Evolutionary conservation across 129 eudicot genomes (phyloP).

Genomic region (Centrapalus pauciflorus): DNA sequence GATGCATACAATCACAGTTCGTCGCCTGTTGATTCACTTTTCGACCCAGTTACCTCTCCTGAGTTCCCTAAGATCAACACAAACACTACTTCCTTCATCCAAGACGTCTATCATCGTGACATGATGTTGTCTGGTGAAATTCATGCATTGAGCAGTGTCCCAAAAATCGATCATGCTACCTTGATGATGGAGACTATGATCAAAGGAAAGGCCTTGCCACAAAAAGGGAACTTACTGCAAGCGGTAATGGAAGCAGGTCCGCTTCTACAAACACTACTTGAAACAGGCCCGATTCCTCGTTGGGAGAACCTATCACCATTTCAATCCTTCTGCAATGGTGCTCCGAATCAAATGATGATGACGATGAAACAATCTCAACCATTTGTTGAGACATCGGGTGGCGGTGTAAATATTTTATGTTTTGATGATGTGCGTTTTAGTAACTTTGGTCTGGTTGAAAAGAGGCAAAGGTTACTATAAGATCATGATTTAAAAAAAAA

Average conservation of each 20-base stretch:
- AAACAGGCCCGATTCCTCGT: slow-evolving; percentile 45
- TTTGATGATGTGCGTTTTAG: slow-evolving; percentile 25
- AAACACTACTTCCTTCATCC: slow-evolving; percentile 22
- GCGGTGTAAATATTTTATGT: slow-evolving; percentile 21
- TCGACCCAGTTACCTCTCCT: slow-evolving; percentile 47
- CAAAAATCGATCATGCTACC: slow-evolving; percentile 29
- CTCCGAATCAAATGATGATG: slow-evolving; percentile 11
- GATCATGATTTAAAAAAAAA: slow-evolving; percentile 7
- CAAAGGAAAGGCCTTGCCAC: slow-evolving; percentile 57
- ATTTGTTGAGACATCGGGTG: slow-evolving; percentile 20
- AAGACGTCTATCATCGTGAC: slow-evolving; percentile 2
- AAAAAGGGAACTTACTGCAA: slow-evolving; percentile 47
- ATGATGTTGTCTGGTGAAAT: neutral
- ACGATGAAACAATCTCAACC: slow-evolving; percentile 16
- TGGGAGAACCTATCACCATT: slow-evolving; percentile 51
- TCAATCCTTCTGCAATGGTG: slow-evolving; percentile 12
- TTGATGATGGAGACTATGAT: slow-evolving; percentile 46
- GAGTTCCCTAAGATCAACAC: slow-evolving; percentile 36
- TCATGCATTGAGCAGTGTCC: neutral
- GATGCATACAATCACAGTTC: slow-evolving; percentile 45
- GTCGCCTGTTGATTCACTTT: slow-evolving; percentile 55
- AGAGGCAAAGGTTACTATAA: slow-evolving; percentile 54
- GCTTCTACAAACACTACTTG: slow-evolving; percentile 45
- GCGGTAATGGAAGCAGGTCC: slow-evolving; percentile 60
- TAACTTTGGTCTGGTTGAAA: slow-evolving; percentile 26